Evolutionary conservation across 2,329 filamentous ascomycete genomes (phyloP), one percentile per base, ranked within the genome.

Genomic region (Akanthomyces lecanii): DNA sequence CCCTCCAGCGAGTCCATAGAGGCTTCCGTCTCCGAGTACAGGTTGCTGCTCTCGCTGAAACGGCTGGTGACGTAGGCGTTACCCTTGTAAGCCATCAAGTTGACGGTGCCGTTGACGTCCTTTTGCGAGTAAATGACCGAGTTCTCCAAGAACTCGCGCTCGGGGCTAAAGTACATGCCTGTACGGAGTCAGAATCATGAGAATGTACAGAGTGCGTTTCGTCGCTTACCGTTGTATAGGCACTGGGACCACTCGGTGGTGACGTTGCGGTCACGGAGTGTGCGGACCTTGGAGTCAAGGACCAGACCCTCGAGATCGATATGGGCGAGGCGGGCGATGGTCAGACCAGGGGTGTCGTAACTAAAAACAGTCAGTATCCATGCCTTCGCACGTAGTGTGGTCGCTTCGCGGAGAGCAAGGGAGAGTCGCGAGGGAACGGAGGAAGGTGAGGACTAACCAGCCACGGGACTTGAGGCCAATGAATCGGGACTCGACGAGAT

Each of bases 121-220:
- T 83, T 82, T 73, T 90, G 87, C 50, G 77, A 81, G 67, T 82
- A 82, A 59, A 79, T 71, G 70, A 89, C 84, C 69, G 82, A 82
- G 72, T 86, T 82, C 77, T 92, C 78, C 61, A 85, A 72, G 67
- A 85, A 83, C 72, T 85, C 82, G 1, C 72, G 69, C 67, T 76
- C 72, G 38, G 82, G 83, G 28, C 78, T 82, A 72, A 86, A 86
- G 69, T 63, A 68, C 44, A 65, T 60, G 36, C 42, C 53, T 56
- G 21, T 21, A 21, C 1, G 21, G 21, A 21, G 21, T 21, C 21
- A 21, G 21, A 21, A 21, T 21, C 21, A 21, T 21, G 21, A 21
- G 21, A 21, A 21, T 21, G 21, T 21, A 21, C 21, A 21, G 21
- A 21, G 21, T 21, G 21, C 21, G 21, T 21, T 21, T 21, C 4